phyloP scores from a whole-genome alignment of 441 rosid genomes.

The Mallotus repandus region DNA sequence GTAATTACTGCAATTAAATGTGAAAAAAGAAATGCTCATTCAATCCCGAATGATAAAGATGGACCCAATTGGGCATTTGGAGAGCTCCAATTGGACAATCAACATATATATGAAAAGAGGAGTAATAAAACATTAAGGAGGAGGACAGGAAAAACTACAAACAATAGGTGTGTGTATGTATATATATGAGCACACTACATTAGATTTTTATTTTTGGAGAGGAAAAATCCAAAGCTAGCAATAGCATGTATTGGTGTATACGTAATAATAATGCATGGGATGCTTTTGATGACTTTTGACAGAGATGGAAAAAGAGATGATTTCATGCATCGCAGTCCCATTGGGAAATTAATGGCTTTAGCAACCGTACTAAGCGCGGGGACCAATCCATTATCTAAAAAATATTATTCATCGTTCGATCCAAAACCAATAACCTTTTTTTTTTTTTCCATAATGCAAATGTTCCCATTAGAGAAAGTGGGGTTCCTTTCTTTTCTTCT shows the following conservation, averaged over 20 bases:
- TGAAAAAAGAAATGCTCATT: no score
- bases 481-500: constrained; percentile 14
- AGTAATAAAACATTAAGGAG: not conserved
- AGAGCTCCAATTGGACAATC: no score
- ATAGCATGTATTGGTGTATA: constrained; percentile 38
- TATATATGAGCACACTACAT: no score
- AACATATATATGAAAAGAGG: not conserved
- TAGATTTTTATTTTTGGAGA: no score
- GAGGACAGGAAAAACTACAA: not conserved
- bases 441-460: not conserved
- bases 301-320: constrained; percentile 15
- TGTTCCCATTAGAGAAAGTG: constrained; percentile 35
- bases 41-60: no score
- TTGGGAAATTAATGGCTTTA: constrained; percentile 12
- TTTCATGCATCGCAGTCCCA: constrained; percentile 30
- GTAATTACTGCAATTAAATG: no score
- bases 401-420: not conserved
- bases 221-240: no score
- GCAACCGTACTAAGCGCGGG: constrained; percentile 25
- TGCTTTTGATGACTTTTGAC: constrained; percentile 29
- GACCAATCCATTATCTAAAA: constrained; percentile 24
- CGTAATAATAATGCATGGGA: constrained; percentile 70
- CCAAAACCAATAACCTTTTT: not conserved
- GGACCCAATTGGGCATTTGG: no score
- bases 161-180: not conserved